Evolutionary conservation across 2,329 filamentous ascomycete species (phyloP), one percentile per base, ranked within the genome.

Genomic region (Colletotrichum zoysiae): DNA sequence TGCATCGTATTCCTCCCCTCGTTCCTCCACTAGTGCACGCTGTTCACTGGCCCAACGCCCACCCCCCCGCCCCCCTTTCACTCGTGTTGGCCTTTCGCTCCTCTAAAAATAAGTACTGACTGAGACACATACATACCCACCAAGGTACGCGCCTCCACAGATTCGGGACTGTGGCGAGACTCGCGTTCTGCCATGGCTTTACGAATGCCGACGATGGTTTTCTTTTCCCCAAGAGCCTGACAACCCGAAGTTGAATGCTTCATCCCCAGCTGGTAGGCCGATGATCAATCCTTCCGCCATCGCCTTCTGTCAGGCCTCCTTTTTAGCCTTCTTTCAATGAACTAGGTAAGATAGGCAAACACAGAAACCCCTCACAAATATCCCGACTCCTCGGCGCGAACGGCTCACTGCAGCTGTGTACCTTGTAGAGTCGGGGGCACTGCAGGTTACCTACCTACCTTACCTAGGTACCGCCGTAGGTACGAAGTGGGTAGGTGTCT

Each of bases 61-160:
- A 57, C 40, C 1, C 58, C 57, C 18, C 46, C n/a, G n/a, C 65
- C 35, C 65, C 40, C 5, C 58, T 26, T 50, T 65, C 55, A 35
- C 65, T 71, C 69, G 69, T 71, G 65, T 71, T 71, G 65, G 46
- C 65, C 38, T 62, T n/a, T 38, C 55, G 35, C 55, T 58, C 51
- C 69, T 63, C 60, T 71, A 71, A 71, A 71, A 71, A 71, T 71
- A 71, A 68, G 26, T 11, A 53, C 44, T 58, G 26, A 53, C 44
- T 58, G 26, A 35, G 44, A 42, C 56, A 59, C 53, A 63, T 58
- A 48, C 44, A 57, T 57, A 62, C 3, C 30, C 4, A 30, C 30
- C 30, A 30, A 30, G 30, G 30, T 3, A 30, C 65, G 58, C 65
- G 18, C 65, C 69, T 71, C 69, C 69, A 71, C 69, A 63, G 30